phyloP scores from a whole-genome alignment of 2,329 filamentous ascomycete species.

The Penicillium sp. region DNA sequence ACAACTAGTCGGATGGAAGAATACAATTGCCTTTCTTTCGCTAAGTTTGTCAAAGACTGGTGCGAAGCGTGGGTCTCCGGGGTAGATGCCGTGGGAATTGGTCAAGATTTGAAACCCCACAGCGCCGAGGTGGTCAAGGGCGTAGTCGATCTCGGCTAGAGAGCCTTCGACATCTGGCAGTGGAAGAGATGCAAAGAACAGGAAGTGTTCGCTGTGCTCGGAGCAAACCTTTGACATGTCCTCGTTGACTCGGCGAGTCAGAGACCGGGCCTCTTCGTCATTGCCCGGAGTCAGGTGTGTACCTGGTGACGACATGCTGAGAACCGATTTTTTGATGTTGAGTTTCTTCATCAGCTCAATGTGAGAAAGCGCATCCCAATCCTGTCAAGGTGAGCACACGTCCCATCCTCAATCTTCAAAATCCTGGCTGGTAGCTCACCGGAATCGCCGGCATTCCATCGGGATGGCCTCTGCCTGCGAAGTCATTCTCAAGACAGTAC shows the following conservation, averaged over 20 bases:
- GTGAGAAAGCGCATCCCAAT: conserved; percentile 50
- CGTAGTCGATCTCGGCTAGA: conserved; percentile 50
- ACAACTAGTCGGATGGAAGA: conserved; percentile 55
- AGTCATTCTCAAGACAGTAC: conserved; percentile 21
- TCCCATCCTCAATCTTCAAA: neutral
- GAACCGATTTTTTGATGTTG: conserved; percentile 54
- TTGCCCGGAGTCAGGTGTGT: conserved; percentile 48
- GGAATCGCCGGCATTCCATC: conserved; percentile 25
- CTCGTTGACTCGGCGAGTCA: conserved; percentile 42
- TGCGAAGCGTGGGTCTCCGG: conserved; percentile 50
- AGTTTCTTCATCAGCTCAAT: conserved; percentile 52
- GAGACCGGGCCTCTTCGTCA: conserved; percentile 32
- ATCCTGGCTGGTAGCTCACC: conserved; percentile 1
- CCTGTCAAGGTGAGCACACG: conserved; percentile 14
- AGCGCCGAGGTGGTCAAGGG: conserved; percentile 44
- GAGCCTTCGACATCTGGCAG: conserved; percentile 52
- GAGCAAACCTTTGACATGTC: conserved; percentile 27
- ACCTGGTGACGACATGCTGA: conserved; percentile 58
- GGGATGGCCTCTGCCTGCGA: conserved; percentile 20
- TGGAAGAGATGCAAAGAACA: conserved; percentile 57
- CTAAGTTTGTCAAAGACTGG: conserved; percentile 53
- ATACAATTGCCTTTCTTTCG: conserved; percentile 48
- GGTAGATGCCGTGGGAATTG: conserved; percentile 55
- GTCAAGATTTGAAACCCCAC: conserved; percentile 56
- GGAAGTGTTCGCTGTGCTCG: conserved; percentile 41